Evolutionary conservation across 805 yeast species (phyloP), one percentile per base, ranked within the genome.

Genomic region (Kluyveromyces starmeri): DNA sequence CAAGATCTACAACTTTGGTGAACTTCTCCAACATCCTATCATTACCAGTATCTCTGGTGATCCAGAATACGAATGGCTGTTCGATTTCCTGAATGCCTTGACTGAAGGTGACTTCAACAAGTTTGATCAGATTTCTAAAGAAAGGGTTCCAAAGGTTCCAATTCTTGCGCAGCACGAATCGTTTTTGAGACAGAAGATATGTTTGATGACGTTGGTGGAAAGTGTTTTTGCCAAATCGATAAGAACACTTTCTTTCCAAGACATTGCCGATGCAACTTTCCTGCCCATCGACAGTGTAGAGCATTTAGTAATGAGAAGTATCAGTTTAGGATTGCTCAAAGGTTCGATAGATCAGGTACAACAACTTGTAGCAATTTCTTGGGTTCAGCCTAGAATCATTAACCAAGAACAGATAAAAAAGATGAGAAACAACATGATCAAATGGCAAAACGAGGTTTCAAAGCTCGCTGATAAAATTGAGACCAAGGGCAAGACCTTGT

Each of bases 331-430:
- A 12, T 68, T 92, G 45, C 70, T 92, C 51, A 75, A 76, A 58
- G 98, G 98, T n/a, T 68, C 73, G 34, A 89, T 92, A 47, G 94
- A 92, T 56, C 94, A 92, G 63, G 83, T 86, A 27, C 73, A 74
- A 32, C 74, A 79, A 56, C 64, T 79, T 10, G 82, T 92, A 37
- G 76, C 80, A 21, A 77, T 92, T 31, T 76, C 82, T 18, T 92
- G 98, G 98, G 79, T 89, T 42, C 97, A 92, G 67, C 97, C 98
- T 39, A 72, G 97, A 51, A 83, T 86, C 36, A 79, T 92, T 70
- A 84, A 84, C 51, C 68, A 67, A 43, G 73, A 73, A 28, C 98
- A 92, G 66, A 81, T 89, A 39, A 71, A 68, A 38, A 68, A 69
- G 28, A 84, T 92, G 82, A 75, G 76, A 44, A 67, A 69, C 34